These are phyloP conservation scores for Colletotrichum cereale DNA, from an alignment of 2,329 filamentous ascomycete genomes.

Conservation along the genomic window DNA sequence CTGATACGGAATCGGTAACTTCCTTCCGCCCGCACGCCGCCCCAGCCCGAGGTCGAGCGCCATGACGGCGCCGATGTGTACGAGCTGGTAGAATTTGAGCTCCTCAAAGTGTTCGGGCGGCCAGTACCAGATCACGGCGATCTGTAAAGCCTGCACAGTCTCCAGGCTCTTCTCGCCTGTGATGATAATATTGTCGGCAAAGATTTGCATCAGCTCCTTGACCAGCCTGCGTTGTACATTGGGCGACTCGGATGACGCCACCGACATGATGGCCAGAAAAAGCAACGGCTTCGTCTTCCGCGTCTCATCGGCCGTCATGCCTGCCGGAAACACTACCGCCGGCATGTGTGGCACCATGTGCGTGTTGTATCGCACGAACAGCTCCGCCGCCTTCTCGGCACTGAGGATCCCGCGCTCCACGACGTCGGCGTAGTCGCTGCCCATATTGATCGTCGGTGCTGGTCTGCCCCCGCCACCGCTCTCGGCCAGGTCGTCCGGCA, in stretches of 20 bases:
- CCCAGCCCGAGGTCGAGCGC: constrained; percentile 86
- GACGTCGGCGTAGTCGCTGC: constrained; percentile 57
- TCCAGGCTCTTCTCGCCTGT: constrained; percentile 86
- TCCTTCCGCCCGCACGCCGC: constrained; percentile 52
- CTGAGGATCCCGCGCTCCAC: constrained; percentile 72
- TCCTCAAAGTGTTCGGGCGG: constrained; percentile 87
- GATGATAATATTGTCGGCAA: constrained; percentile 81
- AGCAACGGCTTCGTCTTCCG: constrained; percentile 72
- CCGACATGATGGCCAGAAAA: constrained; percentile 78
- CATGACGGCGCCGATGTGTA: constrained; percentile 85
- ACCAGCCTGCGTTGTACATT: constrained; percentile 72
- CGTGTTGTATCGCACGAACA: constrained; percentile 70
- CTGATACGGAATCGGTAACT: constrained; percentile 41
- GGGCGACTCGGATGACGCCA: constrained; percentile 69
- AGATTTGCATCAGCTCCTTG: constrained; percentile 76
- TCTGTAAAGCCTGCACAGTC: constrained; percentile 81
- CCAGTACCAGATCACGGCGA: constrained; percentile 86
- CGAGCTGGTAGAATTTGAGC: constrained; percentile 89
- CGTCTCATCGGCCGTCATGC: constrained; percentile 66
- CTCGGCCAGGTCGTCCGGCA: constrained; percentile 9
- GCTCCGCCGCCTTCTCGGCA: constrained; percentile 64
- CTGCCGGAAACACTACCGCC: constrained; percentile 69
- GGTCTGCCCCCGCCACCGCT: constrained; percentile 19
- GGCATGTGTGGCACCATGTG: constrained; percentile 73
- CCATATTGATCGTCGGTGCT: constrained; percentile 35